Conservation (phyloP, 768 basidiomycete genomes). For the Auriscalpium microsporum region DNA sequence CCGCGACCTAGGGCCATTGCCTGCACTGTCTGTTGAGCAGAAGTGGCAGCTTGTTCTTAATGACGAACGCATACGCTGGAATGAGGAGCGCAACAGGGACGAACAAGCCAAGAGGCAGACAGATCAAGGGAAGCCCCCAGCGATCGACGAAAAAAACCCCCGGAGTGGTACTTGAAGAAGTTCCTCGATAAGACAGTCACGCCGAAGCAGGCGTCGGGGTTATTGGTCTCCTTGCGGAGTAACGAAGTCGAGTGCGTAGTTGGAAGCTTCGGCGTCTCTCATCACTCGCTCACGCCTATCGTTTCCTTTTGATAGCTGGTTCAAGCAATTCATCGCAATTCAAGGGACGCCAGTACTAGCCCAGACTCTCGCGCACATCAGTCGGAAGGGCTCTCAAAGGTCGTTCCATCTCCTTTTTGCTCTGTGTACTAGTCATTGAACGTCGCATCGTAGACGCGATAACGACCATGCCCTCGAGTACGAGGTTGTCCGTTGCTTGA, state of each 20-base stretch:
- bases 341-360: conserved; percentile 83
- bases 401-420: conserved; percentile 21
- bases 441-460: conserved; percentile 35
- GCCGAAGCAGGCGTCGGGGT: conserved; percentile 65
- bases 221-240: conserved; percentile 72
- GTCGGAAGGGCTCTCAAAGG: conserved; percentile 60
- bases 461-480: conserved; percentile 69
- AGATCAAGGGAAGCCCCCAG: conserved; percentile 46
- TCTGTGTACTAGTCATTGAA: neutral
- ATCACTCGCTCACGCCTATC: neutral
- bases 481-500: conserved; percentile 83
- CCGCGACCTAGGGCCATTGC: conserved; percentile 55
- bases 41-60: conserved; percentile 91
- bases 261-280: neutral
- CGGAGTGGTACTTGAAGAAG: conserved; percentile 90
- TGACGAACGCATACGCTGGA: conserved; percentile 74
- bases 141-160: conserved; percentile 60
- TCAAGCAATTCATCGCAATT: conserved; percentile 61
- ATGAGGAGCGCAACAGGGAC: conserved; percentile 57
- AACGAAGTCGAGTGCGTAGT: conserved; percentile 63
- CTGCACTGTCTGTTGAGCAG: conserved; percentile 61
- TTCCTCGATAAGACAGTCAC: conserved; percentile 84
- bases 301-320: conserved; percentile 49
- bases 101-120: conserved; percentile 52
- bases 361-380: conserved; percentile 67